Percentiles rank a stretch among this genome's conserved stretches.
Evolutionary conservation across 768 basidiomycete genomes (phyloP).

Genomic region (Scleroderma bovista): DNA sequence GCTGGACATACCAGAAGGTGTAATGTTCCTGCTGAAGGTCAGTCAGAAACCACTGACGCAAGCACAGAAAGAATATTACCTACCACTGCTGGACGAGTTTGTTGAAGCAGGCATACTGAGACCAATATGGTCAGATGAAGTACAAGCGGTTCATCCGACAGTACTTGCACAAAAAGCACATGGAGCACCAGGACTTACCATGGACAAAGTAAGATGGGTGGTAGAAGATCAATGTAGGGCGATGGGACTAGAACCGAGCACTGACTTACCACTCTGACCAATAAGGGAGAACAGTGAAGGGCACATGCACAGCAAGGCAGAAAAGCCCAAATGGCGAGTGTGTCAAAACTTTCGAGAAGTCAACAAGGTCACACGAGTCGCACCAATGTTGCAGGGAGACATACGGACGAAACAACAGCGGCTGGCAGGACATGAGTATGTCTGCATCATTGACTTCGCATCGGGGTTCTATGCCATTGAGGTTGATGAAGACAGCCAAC

Average conservation of each 20-base stretch:
- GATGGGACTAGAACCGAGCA: not conserved
- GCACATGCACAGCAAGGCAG: too few species aligned
- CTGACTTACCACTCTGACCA: not conserved
- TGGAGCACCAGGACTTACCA: not conserved
- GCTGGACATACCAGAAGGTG: slow-evolving; percentile 26
- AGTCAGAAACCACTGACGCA: slow-evolving; percentile 28
- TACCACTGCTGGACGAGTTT: slow-evolving; percentile 31
- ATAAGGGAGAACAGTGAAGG: too few species aligned
- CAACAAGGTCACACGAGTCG: slow-evolving; percentile 26
- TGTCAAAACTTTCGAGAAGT: slow-evolving; percentile 35
- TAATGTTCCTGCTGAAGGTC: slow-evolving; percentile 27
- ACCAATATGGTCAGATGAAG: slow-evolving; percentile 5
- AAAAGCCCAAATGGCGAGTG: slow-evolving; percentile 31
- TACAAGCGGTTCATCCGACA: slow-evolving; percentile 6
- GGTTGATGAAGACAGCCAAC: slow-evolving; percentile 9
- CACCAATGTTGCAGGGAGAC: slow-evolving; percentile 32
- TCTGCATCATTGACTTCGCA: slow-evolving; percentile 34
- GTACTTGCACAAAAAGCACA: slow-evolving; percentile 12
- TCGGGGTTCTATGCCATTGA: slow-evolving; percentile 29
- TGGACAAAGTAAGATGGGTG: slow-evolving; percentile 4
- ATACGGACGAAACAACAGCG: slow-evolving; percentile 34
- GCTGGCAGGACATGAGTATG: slow-evolving; percentile 32
- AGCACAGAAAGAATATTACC: slow-evolving; percentile 28
- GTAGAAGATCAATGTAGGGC: slow-evolving; percentile 9
- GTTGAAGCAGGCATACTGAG: slow-evolving; percentile 23